These are phyloP conservation scores for Suhomyces faveliae DNA, from an alignment of 805 yeast genomes.

Conservation along the genomic window DNA sequence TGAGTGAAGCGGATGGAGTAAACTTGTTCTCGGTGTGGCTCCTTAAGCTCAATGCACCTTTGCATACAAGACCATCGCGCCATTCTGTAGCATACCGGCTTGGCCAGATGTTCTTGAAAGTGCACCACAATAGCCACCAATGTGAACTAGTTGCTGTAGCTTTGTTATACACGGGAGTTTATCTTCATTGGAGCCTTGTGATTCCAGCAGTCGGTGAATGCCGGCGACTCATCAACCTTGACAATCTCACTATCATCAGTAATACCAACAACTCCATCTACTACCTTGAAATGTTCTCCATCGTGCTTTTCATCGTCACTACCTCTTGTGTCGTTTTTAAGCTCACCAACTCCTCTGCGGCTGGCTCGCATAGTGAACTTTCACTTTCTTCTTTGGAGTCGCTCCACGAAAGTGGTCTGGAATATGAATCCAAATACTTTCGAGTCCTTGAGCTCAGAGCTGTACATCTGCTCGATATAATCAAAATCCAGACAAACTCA, in stretches of 20 bases:
- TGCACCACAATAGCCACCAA: slow-evolving; percentile 25
- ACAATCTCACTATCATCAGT: slow-evolving; percentile 11
- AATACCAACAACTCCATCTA: slow-evolving; percentile 48
- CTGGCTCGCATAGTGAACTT: not conserved
- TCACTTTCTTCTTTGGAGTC: not conserved
- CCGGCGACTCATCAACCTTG: slow-evolving; percentile 9
- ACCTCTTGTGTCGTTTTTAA: slow-evolving; percentile 44
- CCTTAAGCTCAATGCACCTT: slow-evolving; percentile 14
- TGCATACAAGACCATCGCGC: slow-evolving; percentile 16
- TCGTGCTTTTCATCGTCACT: slow-evolving; percentile 52
- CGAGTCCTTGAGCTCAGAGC: slow-evolving; percentile 28
- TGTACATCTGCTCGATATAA: slow-evolving; percentile 60
- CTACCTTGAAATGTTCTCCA: slow-evolving; percentile 54
- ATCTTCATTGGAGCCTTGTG: slow-evolving; percentile 20
- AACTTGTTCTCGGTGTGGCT: slow-evolving; percentile 26
- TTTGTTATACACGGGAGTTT: slow-evolving; percentile 15
- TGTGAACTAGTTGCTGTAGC: slow-evolving; percentile 17
- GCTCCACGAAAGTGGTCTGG: not conserved
- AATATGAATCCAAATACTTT: slow-evolving; percentile 19
- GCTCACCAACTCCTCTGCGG: slow-evolving; percentile 11
- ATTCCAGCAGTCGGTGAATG: slow-evolving; percentile 18
- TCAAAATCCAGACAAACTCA: slow-evolving; percentile 56
- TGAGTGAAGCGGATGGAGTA: slow-evolving; percentile 21
- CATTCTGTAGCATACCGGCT: slow-evolving; percentile 24
- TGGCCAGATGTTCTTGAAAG: slow-evolving; percentile 33